Evolutionary conservation across 2,329 filamentous ascomycete genomes (phyloP), one percentile per base, ranked within the genome.

Genomic region (Ophiostoma triangulosporum): DNA sequence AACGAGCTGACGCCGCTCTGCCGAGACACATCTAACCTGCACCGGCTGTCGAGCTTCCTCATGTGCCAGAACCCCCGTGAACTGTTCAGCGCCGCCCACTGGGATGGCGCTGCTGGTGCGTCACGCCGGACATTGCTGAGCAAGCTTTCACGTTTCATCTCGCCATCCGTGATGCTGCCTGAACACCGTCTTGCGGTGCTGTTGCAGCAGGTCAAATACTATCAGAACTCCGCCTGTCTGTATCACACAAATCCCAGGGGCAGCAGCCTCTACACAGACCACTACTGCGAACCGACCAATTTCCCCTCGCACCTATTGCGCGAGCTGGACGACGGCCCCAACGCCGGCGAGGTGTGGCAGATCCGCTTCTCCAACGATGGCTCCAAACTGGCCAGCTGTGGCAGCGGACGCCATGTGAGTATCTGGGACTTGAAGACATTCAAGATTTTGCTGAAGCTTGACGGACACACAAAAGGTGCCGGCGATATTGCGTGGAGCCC

Each of bases 91-190:
- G 86, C 86, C 66, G 86, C 90, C 1, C 76, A 80, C 9, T 97
- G 91, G 90, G 88, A 95, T 64, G 89, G 88, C 14, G 84, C 88
- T 1, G 69, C 77, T 43, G 88, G 86, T 40, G 70, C 80, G 54
- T 95, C 89, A 40, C 81, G 91, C 58, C 80, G 81, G 58, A 71
- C 75, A 15, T 70, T 97, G 4, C 76, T 97, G 20, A 88, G 86
- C 0, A 81, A 93, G 56, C 71, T 97, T 32, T 95, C 90, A 24
- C 88, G 86, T 72, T 95, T 81, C 54, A 95, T 98, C 65, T 95
- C 93, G 1, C 91, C 93, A 0, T 93, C 89, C 4, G 87, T 95
- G 45, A 97, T 98, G 90, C 85, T 98, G 53, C 93, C 93, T 1
- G 88, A 95, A 63, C 87, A 93, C 65, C 83, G 93, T 6, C 73